These are phyloP conservation scores for Cercophora sp. DNA, from an alignment of 495 filamentous ascomycete species.

Conservation along the genomic window DNA sequence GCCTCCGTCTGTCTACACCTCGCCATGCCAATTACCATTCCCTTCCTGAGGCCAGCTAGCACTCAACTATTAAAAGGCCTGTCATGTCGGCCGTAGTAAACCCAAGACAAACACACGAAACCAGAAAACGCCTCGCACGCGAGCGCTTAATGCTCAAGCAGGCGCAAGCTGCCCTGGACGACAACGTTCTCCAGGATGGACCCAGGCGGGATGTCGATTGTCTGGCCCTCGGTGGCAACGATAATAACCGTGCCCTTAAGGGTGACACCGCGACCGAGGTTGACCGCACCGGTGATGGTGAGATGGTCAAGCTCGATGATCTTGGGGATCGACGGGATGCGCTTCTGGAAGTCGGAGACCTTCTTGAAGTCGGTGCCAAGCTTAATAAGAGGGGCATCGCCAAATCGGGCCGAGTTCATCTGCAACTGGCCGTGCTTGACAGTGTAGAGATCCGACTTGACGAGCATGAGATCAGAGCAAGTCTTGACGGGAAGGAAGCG, in stretches of 20 bases:
- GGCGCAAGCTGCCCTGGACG: slow-evolving; percentile 93
- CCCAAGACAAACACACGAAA: no score
- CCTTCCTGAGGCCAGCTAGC: no score
- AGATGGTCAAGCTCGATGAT: slow-evolving; percentile 98
- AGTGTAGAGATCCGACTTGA: slow-evolving; percentile 99
- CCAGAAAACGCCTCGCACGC: background rate
- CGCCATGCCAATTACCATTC: no score
- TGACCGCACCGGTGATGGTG: slow-evolving; percentile 95
- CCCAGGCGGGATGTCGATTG: slow-evolving; percentile 95
- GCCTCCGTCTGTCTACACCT: no score
- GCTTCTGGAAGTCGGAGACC: slow-evolving; percentile 99
- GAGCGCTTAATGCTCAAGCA: slow-evolving; percentile 79
- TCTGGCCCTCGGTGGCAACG: slow-evolving; percentile 94
- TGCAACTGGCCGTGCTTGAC: slow-evolving; percentile 97
- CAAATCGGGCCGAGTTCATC: slow-evolving; percentile 93
- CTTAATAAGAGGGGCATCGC: slow-evolving; percentile 98
- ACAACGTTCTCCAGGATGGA: slow-evolving; percentile 98
- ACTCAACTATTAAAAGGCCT: no score
- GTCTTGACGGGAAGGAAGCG: slow-evolving; percentile 99
- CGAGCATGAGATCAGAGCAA: slow-evolving; percentile 98
- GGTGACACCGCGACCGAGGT: slow-evolving; percentile 89
- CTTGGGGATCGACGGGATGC: slow-evolving; percentile 91
- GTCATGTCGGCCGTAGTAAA: no score
- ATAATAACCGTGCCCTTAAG: slow-evolving; percentile 99
- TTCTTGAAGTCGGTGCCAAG: slow-evolving; percentile 99